Base-by-base conservation (phyloP, 768 basidiomycete species). In the Agaricus sinodeliciosus region DNA sequence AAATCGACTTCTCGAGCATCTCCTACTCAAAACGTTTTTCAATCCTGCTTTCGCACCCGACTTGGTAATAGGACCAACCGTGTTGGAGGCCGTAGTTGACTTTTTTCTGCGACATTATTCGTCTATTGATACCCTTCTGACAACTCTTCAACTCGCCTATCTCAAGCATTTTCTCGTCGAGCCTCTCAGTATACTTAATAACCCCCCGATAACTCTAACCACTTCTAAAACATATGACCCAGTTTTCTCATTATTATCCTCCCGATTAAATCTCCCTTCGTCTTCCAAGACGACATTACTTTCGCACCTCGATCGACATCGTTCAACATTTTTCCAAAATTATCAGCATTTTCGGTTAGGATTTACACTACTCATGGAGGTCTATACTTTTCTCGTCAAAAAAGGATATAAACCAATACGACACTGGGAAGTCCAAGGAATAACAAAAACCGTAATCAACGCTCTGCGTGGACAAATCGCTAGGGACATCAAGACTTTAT, bases 121-220 rank as follows among this genome's bases (percentile, higher is more conserved):
- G 0, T 85, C 85, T 0, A 59, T 83, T 1, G 84, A 87, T 57
- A 69, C 71, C 7, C 57, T 83, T 8, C 58, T 81, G 9, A 81
- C 79, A 1, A n/a, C 42, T 8, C 47, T 54, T 16, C 45, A 90
- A 85, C 68, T 90, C 2, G 71, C 72, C 0, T 72, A 88, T 60
- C 64, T 90, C 63, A 85, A 85, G 55, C 88, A 91, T 63, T 88
- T 87, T 57, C 73, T 65, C 28, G 52, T 74, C 25, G 79, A 87
- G 22, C 81, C 83, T 0, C 64, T 87, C 12, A 72, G 77, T 3
- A 45, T 74, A 7, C 66, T 84, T 13, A 62, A 69, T 6, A 63
- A 64, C 19, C 52, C 52, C 15, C 45, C 45, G 3, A 6, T 37
- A 22, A 27, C 27, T 8, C 31, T 48, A 28, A 7, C 39, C 37